phyloP scores from a whole-genome alignment of 768 basidiomycete genomes.

The Amanita jacksonii region DNA sequence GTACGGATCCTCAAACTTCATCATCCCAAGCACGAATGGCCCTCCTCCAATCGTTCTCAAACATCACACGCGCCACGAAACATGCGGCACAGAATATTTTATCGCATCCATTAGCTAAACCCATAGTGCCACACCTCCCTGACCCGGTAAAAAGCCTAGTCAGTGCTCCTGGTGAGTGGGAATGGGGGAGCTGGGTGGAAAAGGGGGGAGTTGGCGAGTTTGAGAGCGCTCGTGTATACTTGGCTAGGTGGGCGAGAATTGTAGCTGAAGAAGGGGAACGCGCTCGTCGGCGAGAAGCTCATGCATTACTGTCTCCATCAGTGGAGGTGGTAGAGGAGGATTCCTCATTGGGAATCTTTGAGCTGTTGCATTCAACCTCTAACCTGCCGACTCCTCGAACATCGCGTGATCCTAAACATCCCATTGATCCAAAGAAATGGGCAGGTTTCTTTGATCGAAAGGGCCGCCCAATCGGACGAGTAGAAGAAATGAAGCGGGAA shows the following conservation, averaged over 20 bases:
- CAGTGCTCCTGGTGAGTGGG: constrained; percentile 81
- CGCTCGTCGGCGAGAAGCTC: constrained; percentile 72
- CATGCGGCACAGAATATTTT: constrained; percentile 93
- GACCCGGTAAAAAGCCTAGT: constrained; percentile 89
- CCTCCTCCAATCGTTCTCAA: constrained; percentile 89
- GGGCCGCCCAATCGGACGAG: constrained; percentile 54
- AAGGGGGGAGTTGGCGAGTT: constrained; percentile 92
- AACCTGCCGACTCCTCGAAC: constrained; percentile 77
- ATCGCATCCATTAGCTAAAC: constrained; percentile 91
- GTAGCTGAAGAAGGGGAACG: constrained; percentile 98
- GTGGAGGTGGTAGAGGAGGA: constrained; percentile 45
- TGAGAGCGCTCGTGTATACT: constrained; percentile 91
- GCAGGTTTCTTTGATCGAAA: constrained; percentile 67
- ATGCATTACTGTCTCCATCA: constrained; percentile 46
- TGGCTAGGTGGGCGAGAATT: constrained; percentile 93
- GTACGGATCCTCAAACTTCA: constrained; percentile 38
- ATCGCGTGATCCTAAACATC: constrained; percentile 71
- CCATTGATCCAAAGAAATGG: constrained; percentile 70
- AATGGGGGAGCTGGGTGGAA: constrained; percentile 92
- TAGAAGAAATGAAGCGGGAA: constrained; percentile 65
- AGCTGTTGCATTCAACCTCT: constrained; percentile 68
- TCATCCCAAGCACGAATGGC: constrained; percentile 69
- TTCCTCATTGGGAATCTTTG: constrained; percentile 79
- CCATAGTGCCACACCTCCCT: constrained; percentile 92
- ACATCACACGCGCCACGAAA: constrained; percentile 86